A percentile compares a stretch with the other conserved stretches of the same genome.
phyloP scores from a whole-genome alignment of 2,329 filamentous ascomycete species.

The Fusarium tanahbumbuense region DNA sequence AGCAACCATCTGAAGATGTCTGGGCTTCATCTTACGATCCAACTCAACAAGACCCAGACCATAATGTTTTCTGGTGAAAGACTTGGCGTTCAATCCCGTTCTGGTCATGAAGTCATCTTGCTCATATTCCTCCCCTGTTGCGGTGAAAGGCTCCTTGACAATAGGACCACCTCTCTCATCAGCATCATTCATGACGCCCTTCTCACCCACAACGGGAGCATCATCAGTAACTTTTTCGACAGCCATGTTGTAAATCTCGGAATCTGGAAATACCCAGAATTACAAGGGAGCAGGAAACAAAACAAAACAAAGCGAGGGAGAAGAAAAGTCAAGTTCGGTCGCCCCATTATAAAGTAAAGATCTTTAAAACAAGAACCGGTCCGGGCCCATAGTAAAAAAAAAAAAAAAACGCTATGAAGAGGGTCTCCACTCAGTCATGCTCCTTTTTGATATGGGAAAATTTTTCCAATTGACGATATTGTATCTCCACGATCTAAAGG shows the following conservation, averaged over 20 bases:
- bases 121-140: constrained; percentile 31
- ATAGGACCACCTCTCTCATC: constrained; percentile 12
- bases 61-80: constrained; percentile 42
- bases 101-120: constrained; percentile 46
- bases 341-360: constrained; percentile 35
- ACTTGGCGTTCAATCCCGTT: constrained; percentile 41
- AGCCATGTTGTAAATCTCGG: constrained; percentile 4
- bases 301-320: neutral
- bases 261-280: neutral
- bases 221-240: constrained; percentile 22
- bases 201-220: constrained; percentile 15
- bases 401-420: constrained; percentile 17
- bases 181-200: constrained; percentile 10
- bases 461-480: neutral
- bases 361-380: constrained; percentile 3
- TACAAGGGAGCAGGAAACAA: neutral
- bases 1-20: constrained; percentile 72
- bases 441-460: constrained; percentile 3
- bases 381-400: constrained; percentile 15
- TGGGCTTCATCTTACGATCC: constrained; percentile 63
- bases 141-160: constrained; percentile 14
- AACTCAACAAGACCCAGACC: constrained; percentile 49
- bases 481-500: constrained; percentile 22
- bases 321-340: constrained; percentile 11
- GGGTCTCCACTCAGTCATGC: constrained; percentile 21